Base-by-base conservation (phyloP, 2,329 filamentous ascomycete genomes). In the Xylaria arbuscula region DNA sequence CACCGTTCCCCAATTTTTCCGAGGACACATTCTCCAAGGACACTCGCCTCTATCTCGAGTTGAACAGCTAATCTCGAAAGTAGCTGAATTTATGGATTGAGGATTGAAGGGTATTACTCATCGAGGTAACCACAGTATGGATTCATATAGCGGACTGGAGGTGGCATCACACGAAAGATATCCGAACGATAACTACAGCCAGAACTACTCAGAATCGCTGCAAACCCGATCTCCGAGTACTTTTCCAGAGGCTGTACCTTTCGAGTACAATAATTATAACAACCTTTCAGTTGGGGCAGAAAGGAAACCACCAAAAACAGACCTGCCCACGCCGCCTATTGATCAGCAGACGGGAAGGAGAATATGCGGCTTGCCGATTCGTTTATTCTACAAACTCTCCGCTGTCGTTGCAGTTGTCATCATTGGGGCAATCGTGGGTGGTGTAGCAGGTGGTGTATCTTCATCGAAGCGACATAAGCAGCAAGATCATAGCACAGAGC, bases 361-460 rank as follows among this genome's bases (percentile, higher is more conserved):
- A 40, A 71, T 64, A 68, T 73, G 70, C 42, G 71, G 72, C 17
- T 19, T 76, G 40, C 55, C 53, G 34, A 48, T 68, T 34, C 65
- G 73, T 19, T 55, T 50, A 3, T 76, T 73, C 34, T 72, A 72
- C 51, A 56, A 66, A 15, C 42, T 72, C 8, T 38, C 73, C 1
- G 56, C 55, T 32, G 50, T 70, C 10, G 68, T 59, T 7, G 22
- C 6, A 13, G 13, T 64, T 8, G 19, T 64, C 0, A 13, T 36
- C 56, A 32, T 64, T 9, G 74, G 72, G 42, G 74, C 71, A 19
- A 65, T 76, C 15, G 73, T 63, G 22, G 73, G 72, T 1, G 70
- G 72, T 0, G 17, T 73, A 19, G 48, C 54, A 36, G 59, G 64
- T 10, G 67, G 63, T 22, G 6, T 64, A 53, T 22, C 32, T 40